Percentiles rank a stretch among this genome's conserved stretches.
Evolutionary conservation across 768 basidiomycete genomes (phyloP).

Genomic region (Suillus occidentalis): DNA sequence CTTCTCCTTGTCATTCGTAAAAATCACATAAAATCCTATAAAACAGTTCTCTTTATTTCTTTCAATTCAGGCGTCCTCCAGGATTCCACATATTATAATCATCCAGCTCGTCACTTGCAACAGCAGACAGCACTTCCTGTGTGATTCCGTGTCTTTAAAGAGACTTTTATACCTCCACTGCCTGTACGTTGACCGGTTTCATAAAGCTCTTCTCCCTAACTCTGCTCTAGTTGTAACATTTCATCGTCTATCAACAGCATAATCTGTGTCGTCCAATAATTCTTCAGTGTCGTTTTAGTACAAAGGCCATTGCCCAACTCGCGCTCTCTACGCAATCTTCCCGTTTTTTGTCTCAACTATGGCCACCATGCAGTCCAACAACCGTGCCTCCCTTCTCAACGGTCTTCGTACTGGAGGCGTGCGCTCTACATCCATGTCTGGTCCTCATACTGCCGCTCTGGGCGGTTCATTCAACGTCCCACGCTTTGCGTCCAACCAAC

Average conservation of each 20-base stretch:
- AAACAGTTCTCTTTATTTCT: slow-evolving; percentile 17
- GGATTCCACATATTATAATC: slow-evolving; percentile 21
- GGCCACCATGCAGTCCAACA: slow-evolving; percentile 48
- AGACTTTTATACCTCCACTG: slow-evolving; percentile 15
- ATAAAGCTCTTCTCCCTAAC: background rate
- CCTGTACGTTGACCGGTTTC: background rate
- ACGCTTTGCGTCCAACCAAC: slow-evolving; percentile 46
- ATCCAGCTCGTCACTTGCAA: slow-evolving; percentile 9
- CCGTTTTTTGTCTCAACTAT: slow-evolving; percentile 29
- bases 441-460: slow-evolving; percentile 72
- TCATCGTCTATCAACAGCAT: slow-evolving; percentile 16
- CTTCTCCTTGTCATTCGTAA: slow-evolving; percentile 14
- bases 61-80: slow-evolving; percentile 11
- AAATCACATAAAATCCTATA: slow-evolving; percentile 10
- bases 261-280: slow-evolving; percentile 34
- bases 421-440: slow-evolving; percentile 59
- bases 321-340: slow-evolving; percentile 15
- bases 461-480: slow-evolving; percentile 62
- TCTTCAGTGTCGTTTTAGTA: slow-evolving; percentile 20
- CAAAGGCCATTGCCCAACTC: slow-evolving; percentile 2
- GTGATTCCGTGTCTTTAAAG: slow-evolving; percentile 12
- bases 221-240: slow-evolving; percentile 16
- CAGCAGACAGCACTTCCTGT: slow-evolving; percentile 9
- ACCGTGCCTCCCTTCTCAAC: slow-evolving; percentile 82
- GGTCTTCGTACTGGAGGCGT: slow-evolving; percentile 91